Percentiles rank a stretch among this genome's conserved stretches.
These are phyloP conservation scores for Claviceps sp. DNA, from an alignment of 2,329 filamentous ascomycete species.

Conservation along the genomic window DNA sequence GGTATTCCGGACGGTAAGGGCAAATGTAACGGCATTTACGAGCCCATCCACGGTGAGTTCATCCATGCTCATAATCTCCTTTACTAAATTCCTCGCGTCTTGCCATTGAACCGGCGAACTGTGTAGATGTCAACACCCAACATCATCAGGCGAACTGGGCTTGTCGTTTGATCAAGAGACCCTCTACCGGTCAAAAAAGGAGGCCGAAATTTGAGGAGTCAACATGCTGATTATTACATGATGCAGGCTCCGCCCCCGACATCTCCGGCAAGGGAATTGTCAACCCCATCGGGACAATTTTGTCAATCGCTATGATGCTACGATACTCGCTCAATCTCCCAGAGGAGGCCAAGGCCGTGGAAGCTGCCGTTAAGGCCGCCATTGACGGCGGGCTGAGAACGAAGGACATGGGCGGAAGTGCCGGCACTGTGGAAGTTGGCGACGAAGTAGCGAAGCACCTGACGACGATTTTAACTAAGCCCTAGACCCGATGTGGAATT, in stretches of 20 bases:
- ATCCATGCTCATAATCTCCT: too few relatives aligned
- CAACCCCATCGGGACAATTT: slow-evolving; percentile 71
- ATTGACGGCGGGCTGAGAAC: slow-evolving; percentile 71
- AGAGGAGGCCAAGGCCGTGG: slow-evolving; percentile 63
- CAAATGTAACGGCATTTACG: slow-evolving; percentile 58
- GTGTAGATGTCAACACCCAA: too few relatives aligned
- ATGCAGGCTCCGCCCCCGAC: slow-evolving; percentile 46
- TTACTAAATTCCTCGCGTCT: not conserved
- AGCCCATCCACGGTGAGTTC: slow-evolving; percentile 53
- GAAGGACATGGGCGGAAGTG: slow-evolving; percentile 69
- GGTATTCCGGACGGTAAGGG: slow-evolving; percentile 22
- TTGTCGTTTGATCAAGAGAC: not conserved
- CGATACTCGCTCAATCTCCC: slow-evolving; percentile 79
- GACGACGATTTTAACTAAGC: slow-evolving; percentile 34
- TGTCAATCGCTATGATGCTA: slow-evolving; percentile 91
- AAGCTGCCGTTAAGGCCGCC: slow-evolving; percentile 65
- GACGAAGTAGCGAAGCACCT: slow-evolving; percentile 67
- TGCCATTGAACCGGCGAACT: too few relatives aligned
- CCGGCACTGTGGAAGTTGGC: slow-evolving; percentile 58
- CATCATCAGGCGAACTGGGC: too few relatives aligned
- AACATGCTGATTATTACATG: not conserved
- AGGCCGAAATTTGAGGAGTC: not conserved
- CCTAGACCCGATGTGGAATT: slow-evolving; percentile 1
- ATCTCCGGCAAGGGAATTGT: slow-evolving; percentile 54
- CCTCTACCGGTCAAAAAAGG: not conserved